Evolutionary conservation across 495 filamentous ascomycete species (phyloP).

Genomic region (Hyaloscypha variabilis): DNA sequence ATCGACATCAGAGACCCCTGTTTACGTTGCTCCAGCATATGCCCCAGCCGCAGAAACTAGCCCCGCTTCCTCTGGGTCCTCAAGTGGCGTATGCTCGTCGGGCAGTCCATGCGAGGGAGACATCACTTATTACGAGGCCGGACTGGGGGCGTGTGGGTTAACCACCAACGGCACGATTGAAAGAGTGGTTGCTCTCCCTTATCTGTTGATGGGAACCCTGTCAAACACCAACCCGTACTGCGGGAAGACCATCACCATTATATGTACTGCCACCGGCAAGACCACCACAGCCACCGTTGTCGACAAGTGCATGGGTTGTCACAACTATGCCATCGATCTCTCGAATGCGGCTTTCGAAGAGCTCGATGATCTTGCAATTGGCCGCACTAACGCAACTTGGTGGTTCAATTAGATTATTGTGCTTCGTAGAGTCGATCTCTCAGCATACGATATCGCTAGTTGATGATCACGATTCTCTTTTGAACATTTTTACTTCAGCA

Average conservation of each 20-base stretch:
- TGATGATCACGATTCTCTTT: conserved; percentile 33
- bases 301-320: conserved; percentile 79
- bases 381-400: conserved; percentile 23
- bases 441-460: conserved; percentile 29
- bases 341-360: conserved; percentile 46
- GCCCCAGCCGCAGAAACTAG: background rate
- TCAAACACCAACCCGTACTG: conserved; percentile 62
- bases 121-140: conserved; percentile 31
- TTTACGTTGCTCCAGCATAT: conserved; percentile 5
- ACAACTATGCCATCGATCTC: conserved; percentile 43
- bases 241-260: conserved; percentile 65
- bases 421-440: conserved; percentile 33
- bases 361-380: conserved; percentile 29
- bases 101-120: conserved; percentile 32
- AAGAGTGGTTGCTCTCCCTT: conserved; percentile 31
- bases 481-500: conserved; percentile 7
- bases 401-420: conserved; percentile 30
- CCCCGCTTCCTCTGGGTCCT: conserved; percentile 18
- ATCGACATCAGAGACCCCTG: background rate
- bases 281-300: conserved; percentile 57
- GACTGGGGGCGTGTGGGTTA: conserved; percentile 30
- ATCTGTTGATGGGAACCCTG: conserved; percentile 53
- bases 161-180: conserved; percentile 26
- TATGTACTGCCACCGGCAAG: conserved; percentile 45
- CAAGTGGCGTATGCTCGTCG: conserved; percentile 15